phyloP scores from a whole-genome alignment of 2,329 filamentous ascomycete species.

The Penicillium sp. region DNA sequence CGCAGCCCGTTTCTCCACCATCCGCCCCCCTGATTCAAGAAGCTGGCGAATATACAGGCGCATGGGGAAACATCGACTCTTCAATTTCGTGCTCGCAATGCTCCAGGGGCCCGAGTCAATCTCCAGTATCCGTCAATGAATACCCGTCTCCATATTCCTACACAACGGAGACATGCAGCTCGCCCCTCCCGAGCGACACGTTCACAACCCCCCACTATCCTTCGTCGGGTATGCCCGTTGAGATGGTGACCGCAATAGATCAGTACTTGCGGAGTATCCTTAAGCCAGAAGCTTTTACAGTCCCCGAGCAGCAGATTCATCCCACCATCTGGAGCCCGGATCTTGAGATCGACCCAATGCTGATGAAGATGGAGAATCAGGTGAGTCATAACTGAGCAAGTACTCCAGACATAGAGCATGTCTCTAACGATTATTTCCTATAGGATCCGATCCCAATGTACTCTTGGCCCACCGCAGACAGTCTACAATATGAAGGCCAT shows the following conservation, averaged over 20 bases:
- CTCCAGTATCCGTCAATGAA: background rate
- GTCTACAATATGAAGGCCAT: background rate
- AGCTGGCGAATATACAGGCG: background rate
- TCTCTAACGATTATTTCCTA: background rate
- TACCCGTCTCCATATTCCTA: slow-evolving; percentile 6
- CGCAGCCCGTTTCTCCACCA: background rate
- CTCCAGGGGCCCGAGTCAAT: background rate
- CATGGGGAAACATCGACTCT: slow-evolving; percentile 9
- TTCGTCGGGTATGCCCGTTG: background rate
- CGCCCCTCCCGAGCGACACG: slow-evolving; percentile 1
- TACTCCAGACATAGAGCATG: too few relatives aligned
- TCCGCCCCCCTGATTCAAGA: background rate
- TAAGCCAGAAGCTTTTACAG: slow-evolving; percentile 2
- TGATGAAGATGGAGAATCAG: slow-evolving; percentile 1
- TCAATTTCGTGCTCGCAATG: background rate
- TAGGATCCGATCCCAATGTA: slow-evolving; percentile 2
- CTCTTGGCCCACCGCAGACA: background rate
- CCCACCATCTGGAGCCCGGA: slow-evolving; percentile 1
- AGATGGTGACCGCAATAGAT: slow-evolving; percentile 10
- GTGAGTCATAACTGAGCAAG: background rate
- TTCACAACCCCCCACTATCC: slow-evolving; percentile 3
- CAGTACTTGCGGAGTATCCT: slow-evolving; percentile 9
- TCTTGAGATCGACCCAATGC: slow-evolving; percentile 6
- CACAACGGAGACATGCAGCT: slow-evolving; percentile 6
- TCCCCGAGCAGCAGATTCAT: background rate